Conservation (phyloP, 1,139 yeast species). For the Magnusiomyces tetraspermus region DNA sequence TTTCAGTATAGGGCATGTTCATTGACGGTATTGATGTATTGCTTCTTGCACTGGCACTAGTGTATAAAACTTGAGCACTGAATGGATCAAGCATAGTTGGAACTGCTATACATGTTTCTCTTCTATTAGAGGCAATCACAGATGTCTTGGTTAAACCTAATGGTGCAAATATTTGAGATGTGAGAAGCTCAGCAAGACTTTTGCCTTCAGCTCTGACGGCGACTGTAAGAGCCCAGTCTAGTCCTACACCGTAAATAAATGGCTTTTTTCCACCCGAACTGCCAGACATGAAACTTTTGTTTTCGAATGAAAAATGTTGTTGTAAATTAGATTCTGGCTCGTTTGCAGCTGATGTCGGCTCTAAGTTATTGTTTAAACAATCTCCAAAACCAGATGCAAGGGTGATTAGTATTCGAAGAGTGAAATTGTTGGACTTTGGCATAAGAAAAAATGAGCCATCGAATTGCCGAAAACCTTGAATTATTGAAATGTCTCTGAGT, state of each 20-base stretch:
- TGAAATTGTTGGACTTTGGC: constrained; percentile 34
- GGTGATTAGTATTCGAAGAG: constrained; percentile 41
- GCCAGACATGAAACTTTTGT: no score
- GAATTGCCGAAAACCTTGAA: constrained; percentile 30
- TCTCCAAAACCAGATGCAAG: constrained; percentile 35
- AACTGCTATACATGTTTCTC: neutral
- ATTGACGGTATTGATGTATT: no score
- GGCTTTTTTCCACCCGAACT: neutral
- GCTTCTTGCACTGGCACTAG: constrained; percentile 35
- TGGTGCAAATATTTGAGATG: constrained; percentile 37
- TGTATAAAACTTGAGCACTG: constrained; percentile 4
- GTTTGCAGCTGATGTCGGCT: constrained; percentile 45
- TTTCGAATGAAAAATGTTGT: no score
- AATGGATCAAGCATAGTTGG: constrained; percentile 11
- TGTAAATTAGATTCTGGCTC: constrained; percentile 31
- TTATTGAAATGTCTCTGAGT: constrained; percentile 36
- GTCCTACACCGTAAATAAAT: constrained; percentile 34
- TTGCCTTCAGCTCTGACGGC: constrained; percentile 40
- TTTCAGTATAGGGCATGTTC: no score
- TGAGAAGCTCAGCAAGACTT: constrained; percentile 37
- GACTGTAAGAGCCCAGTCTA: constrained; percentile 47
- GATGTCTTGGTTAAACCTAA: constrained; percentile 26
- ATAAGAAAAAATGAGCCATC: constrained; percentile 36
- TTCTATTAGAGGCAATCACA: neutral
- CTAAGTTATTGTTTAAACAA: constrained; percentile 33